Evolutionary conservation across 1,284 basidiomycete species (phyloP).

Genomic region (Gymnopus androsaceus): DNA sequence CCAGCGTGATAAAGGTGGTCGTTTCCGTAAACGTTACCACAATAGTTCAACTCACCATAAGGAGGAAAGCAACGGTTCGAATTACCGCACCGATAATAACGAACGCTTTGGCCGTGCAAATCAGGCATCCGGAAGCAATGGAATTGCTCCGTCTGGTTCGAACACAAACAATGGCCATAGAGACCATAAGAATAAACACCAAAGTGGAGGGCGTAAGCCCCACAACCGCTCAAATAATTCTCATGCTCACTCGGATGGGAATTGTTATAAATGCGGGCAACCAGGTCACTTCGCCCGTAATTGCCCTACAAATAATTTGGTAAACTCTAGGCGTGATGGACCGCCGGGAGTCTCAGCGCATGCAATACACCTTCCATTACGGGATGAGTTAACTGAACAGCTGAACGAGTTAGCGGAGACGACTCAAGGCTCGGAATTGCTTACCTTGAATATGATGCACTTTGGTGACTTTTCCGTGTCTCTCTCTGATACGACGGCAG

Average conservation of each 20-base stretch:
- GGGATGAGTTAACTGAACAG: not conserved
- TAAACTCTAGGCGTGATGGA: not conserved
- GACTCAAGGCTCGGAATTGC: not conserved
- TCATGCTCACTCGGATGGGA: not conserved
- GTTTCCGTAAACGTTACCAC: not conserved
- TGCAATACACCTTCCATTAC: not conserved
- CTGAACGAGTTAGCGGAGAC: not conserved
- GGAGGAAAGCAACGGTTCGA: no score
- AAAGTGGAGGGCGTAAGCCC: not conserved
- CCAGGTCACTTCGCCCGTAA: conserved; percentile 8
- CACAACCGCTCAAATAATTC: not conserved
- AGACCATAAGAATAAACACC: no score
- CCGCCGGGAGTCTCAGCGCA: conserved; percentile 4
- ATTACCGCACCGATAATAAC: no score
- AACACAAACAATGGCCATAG: no score
- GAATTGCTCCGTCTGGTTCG: no score
- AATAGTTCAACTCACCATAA: no score
- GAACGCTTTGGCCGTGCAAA: no score
- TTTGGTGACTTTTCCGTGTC: not conserved
- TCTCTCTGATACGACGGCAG: not conserved
- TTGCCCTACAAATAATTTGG: conserved; percentile 11
- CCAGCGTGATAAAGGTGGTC: not conserved
- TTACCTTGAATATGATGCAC: not conserved
- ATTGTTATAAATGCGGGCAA: conserved; percentile 7
- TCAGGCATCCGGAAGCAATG: no score